Base-by-base conservation (phyloP, 345 rosid genomes). In the Punica granatum region DNA sequence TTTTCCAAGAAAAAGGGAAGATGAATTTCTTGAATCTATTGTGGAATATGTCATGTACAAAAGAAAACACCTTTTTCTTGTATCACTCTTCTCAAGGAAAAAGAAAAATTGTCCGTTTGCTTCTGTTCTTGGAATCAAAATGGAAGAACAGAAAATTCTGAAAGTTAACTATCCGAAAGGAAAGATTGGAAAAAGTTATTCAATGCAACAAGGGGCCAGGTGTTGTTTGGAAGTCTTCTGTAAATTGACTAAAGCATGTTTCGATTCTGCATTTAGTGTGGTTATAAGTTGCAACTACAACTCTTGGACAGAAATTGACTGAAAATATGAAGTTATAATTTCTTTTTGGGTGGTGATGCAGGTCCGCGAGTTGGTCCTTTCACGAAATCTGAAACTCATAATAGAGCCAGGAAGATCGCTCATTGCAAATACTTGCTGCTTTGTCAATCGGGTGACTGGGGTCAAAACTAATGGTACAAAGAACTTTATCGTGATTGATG, bases 371-470 rank as follows among this genome's bases (percentile, higher is more conserved):
- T 77, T 92, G 75, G 98, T 94, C 49, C 79, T 73, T n/a, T 91
- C 98, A 11, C 82, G 89, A 59, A 74, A 82, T 80, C 80, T 95
- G 67, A 85, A 88, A 63, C 90, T 90, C 62, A 87, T 95, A 64
- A 92, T 95, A 19, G 99, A 95, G 81, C 99, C 98, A 19, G 98
- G 97, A 77, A 92, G 99, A 74, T 92, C 98, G 2, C 83, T 92
- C 35, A 92, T 95, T 76, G 99, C 98, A 71, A 92, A 92, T 76
- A 90, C 98, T 12, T 89, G 98, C 81, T 92, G 98, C 79, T 79
- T 95, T 64, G 96, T 87, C 69, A 95, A 88, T 77, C 92, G 84
- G 37, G 94, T 95, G 19, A 95, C 89, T 28, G 99, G 99, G 33
- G 98, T 95, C 53, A 95, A 95, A 76, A 90, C 94, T 0, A 95